Evolutionary conservation across 2,329 filamentous ascomycete species (phyloP).

Genomic region (Drechslerella stenobrocha): DNA sequence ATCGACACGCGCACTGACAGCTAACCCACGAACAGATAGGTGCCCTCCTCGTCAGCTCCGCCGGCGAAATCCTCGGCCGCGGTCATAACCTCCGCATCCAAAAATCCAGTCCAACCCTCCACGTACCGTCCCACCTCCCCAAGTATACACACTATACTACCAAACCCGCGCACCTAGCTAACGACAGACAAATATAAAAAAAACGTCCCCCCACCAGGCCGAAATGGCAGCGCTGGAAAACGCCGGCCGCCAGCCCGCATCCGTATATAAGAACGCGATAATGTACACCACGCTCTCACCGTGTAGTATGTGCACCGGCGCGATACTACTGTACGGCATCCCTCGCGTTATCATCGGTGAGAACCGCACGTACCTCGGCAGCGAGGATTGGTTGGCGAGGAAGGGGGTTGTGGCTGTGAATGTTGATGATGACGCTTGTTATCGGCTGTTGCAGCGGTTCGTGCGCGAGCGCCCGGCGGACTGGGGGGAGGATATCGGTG

Average conservation of each 20-base stretch:
- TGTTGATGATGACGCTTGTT: slow-evolving; percentile 67
- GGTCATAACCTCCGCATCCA: slow-evolving; percentile 78
- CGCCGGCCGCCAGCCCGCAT: slow-evolving; percentile 71
- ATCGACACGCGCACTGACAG: no score
- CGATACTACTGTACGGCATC: slow-evolving; percentile 75
- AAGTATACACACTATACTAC: background rate
- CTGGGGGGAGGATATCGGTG: slow-evolving; percentile 61
- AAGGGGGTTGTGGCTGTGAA: slow-evolving; percentile 75
- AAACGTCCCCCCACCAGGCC: slow-evolving; percentile 59
- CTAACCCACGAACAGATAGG: slow-evolving; percentile 58
- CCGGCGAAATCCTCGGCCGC: slow-evolving; percentile 70
- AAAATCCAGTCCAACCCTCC: slow-evolving; percentile 70
- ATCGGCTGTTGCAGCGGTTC: slow-evolving; percentile 71
- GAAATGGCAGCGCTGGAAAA: slow-evolving; percentile 77
- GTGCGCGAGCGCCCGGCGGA: slow-evolving; percentile 72
- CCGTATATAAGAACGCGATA: slow-evolving; percentile 70
- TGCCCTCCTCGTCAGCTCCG: slow-evolving; percentile 66
- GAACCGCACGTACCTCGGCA: slow-evolving; percentile 74
- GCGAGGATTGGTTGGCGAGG: slow-evolving; percentile 69
- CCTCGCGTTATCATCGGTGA: slow-evolving; percentile 75
- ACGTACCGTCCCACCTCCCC: slow-evolving; percentile 60
- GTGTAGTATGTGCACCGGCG: slow-evolving; percentile 80
- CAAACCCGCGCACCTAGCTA: background rate
- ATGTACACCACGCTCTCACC: slow-evolving; percentile 82
- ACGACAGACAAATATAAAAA: background rate